phyloP scores from a whole-genome alignment of 2,329 filamentous ascomycete species.

The Endocalyx cinctus region DNA sequence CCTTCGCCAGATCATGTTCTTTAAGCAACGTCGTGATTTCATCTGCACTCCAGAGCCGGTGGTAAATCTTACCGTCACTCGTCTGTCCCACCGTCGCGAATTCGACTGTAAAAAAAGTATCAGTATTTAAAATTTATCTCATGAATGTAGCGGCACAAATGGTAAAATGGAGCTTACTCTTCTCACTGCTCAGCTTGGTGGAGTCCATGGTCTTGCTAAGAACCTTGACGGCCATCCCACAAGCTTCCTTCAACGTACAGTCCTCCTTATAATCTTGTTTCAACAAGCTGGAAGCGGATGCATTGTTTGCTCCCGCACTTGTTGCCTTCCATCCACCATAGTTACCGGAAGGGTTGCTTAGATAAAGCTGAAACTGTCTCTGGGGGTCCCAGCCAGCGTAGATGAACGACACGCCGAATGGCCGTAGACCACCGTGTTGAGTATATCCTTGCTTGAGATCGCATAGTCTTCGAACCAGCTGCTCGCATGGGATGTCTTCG shows the following conservation, averaged over 20 bases:
- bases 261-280: conserved; percentile 99
- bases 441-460: conserved; percentile 99
- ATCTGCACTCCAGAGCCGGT: conserved; percentile 93
- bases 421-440: conserved; percentile 95
- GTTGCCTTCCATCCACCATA: conserved; percentile 99
- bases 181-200: conserved; percentile 97
- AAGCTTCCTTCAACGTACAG: conserved; percentile 92
- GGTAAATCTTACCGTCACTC: conserved; percentile 93
- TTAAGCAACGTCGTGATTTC: conserved; percentile 92
- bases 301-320: conserved; percentile 96
- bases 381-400: conserved; percentile 97
- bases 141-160: too few species aligned
- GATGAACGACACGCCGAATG: conserved; percentile 98
- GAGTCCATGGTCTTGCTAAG: conserved; percentile 99
- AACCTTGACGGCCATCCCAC: conserved; percentile 96
- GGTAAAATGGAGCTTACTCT: conserved; percentile 89
- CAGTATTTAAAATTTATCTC: too few species aligned
- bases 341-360: conserved; percentile 97
- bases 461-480: conserved; percentile 92
- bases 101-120: conserved; percentile 80
- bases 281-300: conserved; percentile 89
- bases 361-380: conserved; percentile 96
- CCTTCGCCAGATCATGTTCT: conserved; percentile 92
- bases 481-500: conserved; percentile 98
- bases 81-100: conserved; percentile 98